These are phyloP conservation scores for Mayamaea pseudoterrestris DNA, from an alignment of 108 stramenopile species.

Conservation along the genomic window DNA sequence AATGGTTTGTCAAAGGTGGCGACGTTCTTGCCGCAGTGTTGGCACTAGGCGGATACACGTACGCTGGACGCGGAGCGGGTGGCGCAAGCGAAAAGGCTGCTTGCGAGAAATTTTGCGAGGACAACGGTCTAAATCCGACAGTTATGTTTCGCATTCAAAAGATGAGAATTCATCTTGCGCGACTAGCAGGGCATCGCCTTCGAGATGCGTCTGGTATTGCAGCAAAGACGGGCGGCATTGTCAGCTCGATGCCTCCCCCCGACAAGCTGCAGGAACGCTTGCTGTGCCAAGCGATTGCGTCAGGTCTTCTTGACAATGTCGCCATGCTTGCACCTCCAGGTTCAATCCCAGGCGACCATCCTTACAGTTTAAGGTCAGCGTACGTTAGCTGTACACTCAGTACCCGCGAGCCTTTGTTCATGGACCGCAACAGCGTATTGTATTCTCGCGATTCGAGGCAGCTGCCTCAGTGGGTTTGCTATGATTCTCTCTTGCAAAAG, in stretches of 20 bases:
- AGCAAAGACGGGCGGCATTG: constrained; percentile 48
- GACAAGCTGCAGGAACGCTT: constrained; percentile 55
- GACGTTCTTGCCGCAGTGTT: constrained; percentile 67
- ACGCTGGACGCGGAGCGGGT: constrained; percentile 71
- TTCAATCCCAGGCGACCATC: constrained; percentile 38
- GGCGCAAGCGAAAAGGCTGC: constrained; percentile 56
- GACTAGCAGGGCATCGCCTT: constrained; percentile 58
- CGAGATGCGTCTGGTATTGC: constrained; percentile 50
- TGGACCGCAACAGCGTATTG: constrained; percentile 55
- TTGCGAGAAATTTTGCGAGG: constrained; percentile 62
- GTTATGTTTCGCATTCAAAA: constrained; percentile 75
- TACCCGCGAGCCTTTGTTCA: constrained; percentile 58
- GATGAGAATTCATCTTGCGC: constrained; percentile 67
- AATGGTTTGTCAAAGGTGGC: constrained; percentile 68
- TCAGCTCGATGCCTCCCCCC: constrained; percentile 64
- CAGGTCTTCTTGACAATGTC: constrained; percentile 70
- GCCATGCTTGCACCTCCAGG: constrained; percentile 67
- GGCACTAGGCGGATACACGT: constrained; percentile 74
- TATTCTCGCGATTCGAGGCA: constrained; percentile 43
- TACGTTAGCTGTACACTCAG: constrained; percentile 51
- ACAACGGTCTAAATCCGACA: constrained; percentile 61
- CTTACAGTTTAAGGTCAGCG: constrained; percentile 51
- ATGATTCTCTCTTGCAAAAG: constrained; percentile 52
- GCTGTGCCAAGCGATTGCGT: constrained; percentile 49
- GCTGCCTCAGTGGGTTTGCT: constrained; percentile 74